These are phyloP conservation scores for Diplodia sapinea DNA, from an alignment of 2,329 filamentous ascomycete genomes.

Conservation along the genomic window DNA sequence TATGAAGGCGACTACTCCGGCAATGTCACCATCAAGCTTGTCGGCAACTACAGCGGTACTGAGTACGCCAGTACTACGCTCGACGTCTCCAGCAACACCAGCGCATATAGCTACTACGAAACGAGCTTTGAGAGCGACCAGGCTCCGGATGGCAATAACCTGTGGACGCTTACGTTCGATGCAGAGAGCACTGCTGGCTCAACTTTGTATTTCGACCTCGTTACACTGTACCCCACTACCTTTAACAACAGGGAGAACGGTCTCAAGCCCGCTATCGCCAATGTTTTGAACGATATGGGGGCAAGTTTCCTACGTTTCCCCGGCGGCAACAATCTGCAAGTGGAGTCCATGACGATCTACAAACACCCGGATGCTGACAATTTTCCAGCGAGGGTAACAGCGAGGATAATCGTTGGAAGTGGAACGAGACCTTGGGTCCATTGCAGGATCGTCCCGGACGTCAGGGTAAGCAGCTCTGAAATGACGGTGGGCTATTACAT, in stretches of 20 bases:
- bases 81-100: neutral
- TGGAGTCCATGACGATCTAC: neutral
- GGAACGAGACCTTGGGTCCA: conserved; percentile 61
- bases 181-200: conserved; percentile 2
- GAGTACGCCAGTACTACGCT: conserved; percentile 28
- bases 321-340: conserved; percentile 62
- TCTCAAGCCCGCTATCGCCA: conserved; percentile 15
- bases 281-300: conserved; percentile 21
- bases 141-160: conserved; percentile 31
- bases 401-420: conserved; percentile 53
- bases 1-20: conserved; percentile 40
- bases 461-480: conserved; percentile 58
- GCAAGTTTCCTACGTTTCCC: conserved; percentile 66
- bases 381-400: conserved; percentile 45
- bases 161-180: conserved; percentile 30
- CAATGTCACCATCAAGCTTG: conserved; percentile 27
- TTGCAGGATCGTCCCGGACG: conserved; percentile 61
- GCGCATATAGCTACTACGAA: conserved; percentile 16
- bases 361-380: neutral
- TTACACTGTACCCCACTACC: conserved; percentile 30
- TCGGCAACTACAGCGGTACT: conserved; percentile 19
- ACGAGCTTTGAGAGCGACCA: conserved; percentile 20
- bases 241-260: conserved; percentile 30
- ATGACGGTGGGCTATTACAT: neutral
- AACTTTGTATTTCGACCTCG: conserved; percentile 27